Evolutionary conservation across 768 basidiomycete species (phyloP), one percentile per base, ranked within the genome.

Genomic region (Pleurotus tuoliensis): DNA sequence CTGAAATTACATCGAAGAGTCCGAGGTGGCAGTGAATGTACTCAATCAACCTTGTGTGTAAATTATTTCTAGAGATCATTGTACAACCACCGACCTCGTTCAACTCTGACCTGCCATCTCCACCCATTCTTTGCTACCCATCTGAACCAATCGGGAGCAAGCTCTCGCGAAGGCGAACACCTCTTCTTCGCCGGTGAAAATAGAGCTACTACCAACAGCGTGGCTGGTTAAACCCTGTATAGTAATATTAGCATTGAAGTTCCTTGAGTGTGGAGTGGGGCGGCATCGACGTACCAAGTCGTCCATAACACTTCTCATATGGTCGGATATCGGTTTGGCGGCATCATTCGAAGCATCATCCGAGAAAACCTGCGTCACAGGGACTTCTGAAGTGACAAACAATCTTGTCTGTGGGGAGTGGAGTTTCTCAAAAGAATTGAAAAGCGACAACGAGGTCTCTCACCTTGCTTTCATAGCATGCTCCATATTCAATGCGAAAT

Each of bases 101-200:
- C 41, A 44, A 44, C 51, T 53, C 39, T 67, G 63, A 13, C 80
- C 79, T 37, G 79, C 76, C 24, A 74, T 80, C 63, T 81, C 79
- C 3, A 79, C 78, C 93, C 93, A 96, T 62, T 94, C 90, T 62
- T 79, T 87, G 66, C 91, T 94, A 13, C 94, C 92, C 92, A 93
- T 93, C 69, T 93, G 83, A 45, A 92, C 88, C 15, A 93, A 74
- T 44, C 92, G 79, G 20, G 90, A 92, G 66, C 91, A 93, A 16
- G 95, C 95, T 37, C 97, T 82, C 9, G 94, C 94, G 69, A 98
- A 99, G 0, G 97, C 97, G 67, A 99, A 99, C 0, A 98, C 68
- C 71, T 98, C 97, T 69, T 98, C 97, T 65, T 98, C 95, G 3
- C 96, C 95, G 0, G 88, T 88, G 67, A 98, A 98, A 76, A 99